phyloP scores from a whole-genome alignment of 129 eudicot genomes.

The Pseudognaphalium luteoalbum region DNA sequence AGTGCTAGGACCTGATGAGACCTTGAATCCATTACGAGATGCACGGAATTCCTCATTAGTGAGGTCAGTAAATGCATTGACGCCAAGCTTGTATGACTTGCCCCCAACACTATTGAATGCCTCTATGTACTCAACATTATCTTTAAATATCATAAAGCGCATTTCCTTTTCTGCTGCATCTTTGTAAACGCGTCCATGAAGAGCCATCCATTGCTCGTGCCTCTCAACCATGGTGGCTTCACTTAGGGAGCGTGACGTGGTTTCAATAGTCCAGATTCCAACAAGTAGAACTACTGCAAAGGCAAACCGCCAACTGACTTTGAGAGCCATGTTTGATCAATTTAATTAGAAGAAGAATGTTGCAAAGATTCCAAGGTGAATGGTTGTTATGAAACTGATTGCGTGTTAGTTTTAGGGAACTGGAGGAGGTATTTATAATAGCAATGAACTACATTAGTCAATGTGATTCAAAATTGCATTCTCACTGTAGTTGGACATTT shows the following conservation, averaged over 20 bases:
- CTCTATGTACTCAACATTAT: constrained; percentile 24
- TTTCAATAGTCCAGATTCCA: constrained; percentile 3
- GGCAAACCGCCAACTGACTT: background rate
- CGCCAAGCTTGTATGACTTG: constrained; percentile 21
- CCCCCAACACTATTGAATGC: background rate
- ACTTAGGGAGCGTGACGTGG: constrained; percentile 13
- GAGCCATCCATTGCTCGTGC: constrained; percentile 32
- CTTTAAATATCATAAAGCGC: constrained; percentile 26
- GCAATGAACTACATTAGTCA: too few species aligned
- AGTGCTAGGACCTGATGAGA: background rate
- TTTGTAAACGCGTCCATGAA: constrained; percentile 17
- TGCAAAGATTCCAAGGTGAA: background rate
- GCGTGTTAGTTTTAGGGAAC: background rate
- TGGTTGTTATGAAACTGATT: background rate
- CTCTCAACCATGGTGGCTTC: constrained; percentile 18
- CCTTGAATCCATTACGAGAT: constrained; percentile 21
- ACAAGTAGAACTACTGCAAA: constrained; percentile 19
- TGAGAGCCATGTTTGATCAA: constrained; percentile 10
- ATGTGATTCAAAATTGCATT: background rate
- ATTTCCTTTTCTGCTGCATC: background rate
- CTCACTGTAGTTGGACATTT: background rate
- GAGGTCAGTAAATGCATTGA: constrained; percentile 30
- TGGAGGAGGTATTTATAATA: constrained; percentile 1
- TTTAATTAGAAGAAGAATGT: background rate
- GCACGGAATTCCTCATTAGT: constrained; percentile 30